Percentiles rank a stretch among this genome's conserved stretches.
Evolutionary conservation across 2,329 filamentous ascomycete species (phyloP).

Genomic region (Diatrype stigma): DNA sequence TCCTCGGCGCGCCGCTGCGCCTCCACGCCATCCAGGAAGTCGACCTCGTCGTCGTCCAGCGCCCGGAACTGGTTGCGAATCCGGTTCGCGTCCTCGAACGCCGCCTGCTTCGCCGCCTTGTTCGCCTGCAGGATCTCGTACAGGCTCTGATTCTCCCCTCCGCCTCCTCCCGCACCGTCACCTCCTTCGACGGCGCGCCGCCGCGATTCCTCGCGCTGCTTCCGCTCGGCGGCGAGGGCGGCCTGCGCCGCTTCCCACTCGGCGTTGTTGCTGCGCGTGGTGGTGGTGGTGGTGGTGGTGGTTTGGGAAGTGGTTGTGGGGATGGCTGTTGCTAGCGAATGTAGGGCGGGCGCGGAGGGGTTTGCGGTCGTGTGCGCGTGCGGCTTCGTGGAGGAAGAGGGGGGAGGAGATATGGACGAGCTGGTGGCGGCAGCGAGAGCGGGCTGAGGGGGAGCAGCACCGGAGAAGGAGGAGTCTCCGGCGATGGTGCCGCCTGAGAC

Average conservation of each 20-base stretch:
- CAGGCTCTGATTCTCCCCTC: conserved; percentile 45
- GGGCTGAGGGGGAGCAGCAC: not conserved
- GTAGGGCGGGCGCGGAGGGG: not conserved
- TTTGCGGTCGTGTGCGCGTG: conserved; percentile 14
- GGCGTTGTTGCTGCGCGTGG: conserved; percentile 20
- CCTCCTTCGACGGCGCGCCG: conserved; percentile 32
- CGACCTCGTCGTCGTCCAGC: conserved; percentile 74
- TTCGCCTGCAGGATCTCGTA: conserved; percentile 77
- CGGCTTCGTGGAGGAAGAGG: conserved; percentile 16
- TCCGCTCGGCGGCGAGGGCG: conserved; percentile 59
- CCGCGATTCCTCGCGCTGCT: conserved; percentile 48
- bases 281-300: conserved; percentile 9
- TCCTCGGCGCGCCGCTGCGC: conserved; percentile 49
- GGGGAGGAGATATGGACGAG: not conserved
- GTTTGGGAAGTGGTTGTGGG: not conserved
- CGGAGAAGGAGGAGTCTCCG: conserved; percentile 19
- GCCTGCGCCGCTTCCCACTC: conserved; percentile 64
- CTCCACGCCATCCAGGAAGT: conserved; percentile 62
- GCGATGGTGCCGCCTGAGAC: conserved; percentile 52
- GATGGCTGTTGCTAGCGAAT: conserved; percentile 12
- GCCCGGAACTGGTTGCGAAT: conserved; percentile 74
- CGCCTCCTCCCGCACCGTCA: too few relatives aligned
- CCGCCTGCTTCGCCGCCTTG: conserved; percentile 80
- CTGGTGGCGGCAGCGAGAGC: not conserved
- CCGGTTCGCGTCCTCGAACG: conserved; percentile 69